Base-by-base conservation (phyloP, 768 basidiomycete species). In the Boletus sp. region DNA sequence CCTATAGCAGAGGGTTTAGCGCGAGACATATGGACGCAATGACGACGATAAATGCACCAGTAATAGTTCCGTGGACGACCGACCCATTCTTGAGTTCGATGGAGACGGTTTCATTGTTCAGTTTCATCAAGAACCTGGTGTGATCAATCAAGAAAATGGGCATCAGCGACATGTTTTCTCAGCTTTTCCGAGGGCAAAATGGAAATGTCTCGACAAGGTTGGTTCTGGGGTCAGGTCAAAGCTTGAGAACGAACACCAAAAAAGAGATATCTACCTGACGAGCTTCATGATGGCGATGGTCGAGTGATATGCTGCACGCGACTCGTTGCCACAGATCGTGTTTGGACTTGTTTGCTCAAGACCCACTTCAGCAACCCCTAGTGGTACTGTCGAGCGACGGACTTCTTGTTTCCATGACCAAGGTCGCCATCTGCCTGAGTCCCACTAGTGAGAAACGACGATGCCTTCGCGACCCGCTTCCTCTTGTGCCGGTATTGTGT, bases 51-150 rank as follows among this genome's bases (percentile, higher is more conserved):
- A 25, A 71, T 85, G 59, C 57, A 95, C 96, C 95, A 15, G 93
- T 97, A 72, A 98, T 97, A 23, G 96, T 99, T 11, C 96, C 96
- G 66, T 96, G 90, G 15, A 99, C 87, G 48, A 93, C 76, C 0
- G 93, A 92, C 29, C 97, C 97, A 65, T 99, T 98, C 76, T 99
- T 99, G 63, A 99, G 82, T 78, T 99, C 95, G 71, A 98, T 83
- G 58, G 95, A 93, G 63, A 98, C 94, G 59, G 96, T 95, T 81
- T 99, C 96, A 72, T 98, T 98, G 82, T 97, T 96, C 77, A 99
- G 76, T 81, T 98, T 99, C 96, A 98, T 99, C 80, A 97, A 83
- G 77, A 96, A 98, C 73, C 93, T 96, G 68, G 30, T 52, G 34
- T 21, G 34, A 58, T 44, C 39, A 57, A 58, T 40, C 42, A 61